Percentiles rank a stretch among this genome's conserved stretches.
These are phyloP conservation scores for Dioscorea alata DNA, from an alignment of 106 monocot species.

Conservation along the genomic window DNA sequence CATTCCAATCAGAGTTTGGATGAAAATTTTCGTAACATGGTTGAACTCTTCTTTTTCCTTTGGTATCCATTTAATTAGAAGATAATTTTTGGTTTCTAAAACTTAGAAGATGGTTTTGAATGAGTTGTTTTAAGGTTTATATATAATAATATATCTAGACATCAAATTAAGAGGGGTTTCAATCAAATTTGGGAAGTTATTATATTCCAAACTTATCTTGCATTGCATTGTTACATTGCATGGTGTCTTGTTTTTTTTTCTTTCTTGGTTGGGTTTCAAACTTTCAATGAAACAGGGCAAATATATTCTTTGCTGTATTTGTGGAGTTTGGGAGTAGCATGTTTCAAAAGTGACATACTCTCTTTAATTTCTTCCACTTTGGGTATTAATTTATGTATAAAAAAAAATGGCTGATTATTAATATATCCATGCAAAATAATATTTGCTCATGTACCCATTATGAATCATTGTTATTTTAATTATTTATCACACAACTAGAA, in stretches of 20 bases:
- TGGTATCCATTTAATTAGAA: not conserved
- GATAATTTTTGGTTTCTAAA: not conserved
- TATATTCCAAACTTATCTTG: slow-evolving; percentile 3
- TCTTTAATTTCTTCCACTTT: too few species aligned
- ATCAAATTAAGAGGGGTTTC: not conserved
- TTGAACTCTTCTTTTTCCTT: not conserved
- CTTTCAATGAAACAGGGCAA: not conserved
- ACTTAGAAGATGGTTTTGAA: not conserved
- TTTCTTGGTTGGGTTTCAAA: not conserved
- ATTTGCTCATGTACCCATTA: too few species aligned
- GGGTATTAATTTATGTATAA: too few species aligned
- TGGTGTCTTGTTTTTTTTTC: too few species aligned
- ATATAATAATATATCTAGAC: not conserved
- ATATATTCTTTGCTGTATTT: not conserved
- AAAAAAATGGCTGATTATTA: too few species aligned
- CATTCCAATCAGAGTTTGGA: too few species aligned
- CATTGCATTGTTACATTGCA: too few species aligned
- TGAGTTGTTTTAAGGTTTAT: not conserved
- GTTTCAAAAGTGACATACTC: not conserved
- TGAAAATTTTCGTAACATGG: not conserved
- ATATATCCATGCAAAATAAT: too few species aligned
- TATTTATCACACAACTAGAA: too few species aligned
- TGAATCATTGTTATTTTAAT: too few species aligned
- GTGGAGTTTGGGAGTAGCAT: not conserved
- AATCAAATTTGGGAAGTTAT: not conserved